phyloP scores from a whole-genome alignment of 192 early-diverging fungal species.

The Umbelopsis vinacea region DNA sequence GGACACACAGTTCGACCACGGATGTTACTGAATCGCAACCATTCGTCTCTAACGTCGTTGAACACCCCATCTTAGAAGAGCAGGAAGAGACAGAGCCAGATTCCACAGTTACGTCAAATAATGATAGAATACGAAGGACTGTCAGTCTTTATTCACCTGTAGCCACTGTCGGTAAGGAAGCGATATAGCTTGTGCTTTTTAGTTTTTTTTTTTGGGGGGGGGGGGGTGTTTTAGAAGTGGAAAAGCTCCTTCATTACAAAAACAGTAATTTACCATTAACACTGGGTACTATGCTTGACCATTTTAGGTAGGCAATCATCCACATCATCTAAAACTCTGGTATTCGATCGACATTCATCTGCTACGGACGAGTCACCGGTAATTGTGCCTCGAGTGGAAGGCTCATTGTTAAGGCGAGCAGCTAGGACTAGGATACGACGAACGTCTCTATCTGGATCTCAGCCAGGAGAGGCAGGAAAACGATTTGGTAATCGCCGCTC shows the following conservation, averaged over 20 bases:
- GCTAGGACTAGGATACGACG: constrained; percentile 9
- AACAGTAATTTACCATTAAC: not conserved
- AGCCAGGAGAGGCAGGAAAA: not conserved
- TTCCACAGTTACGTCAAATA: not conserved
- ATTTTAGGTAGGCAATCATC: constrained; percentile 20
- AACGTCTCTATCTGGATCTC: not conserved
- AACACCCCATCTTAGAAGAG: not conserved
- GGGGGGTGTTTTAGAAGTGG: no score
- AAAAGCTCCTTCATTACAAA: not conserved
- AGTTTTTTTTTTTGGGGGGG: not conserved
- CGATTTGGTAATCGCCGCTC: not conserved
- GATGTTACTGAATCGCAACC: not conserved
- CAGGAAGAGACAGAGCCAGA: not conserved
- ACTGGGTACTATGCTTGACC: not conserved
- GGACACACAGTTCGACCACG: not conserved
- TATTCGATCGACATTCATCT: constrained; percentile 24
- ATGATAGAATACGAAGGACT: not conserved
- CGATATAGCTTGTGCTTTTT: not conserved
- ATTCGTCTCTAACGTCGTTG: not conserved
- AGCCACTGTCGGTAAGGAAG: not conserved
- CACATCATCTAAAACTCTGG: constrained; percentile 3
- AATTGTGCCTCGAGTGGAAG: constrained; percentile 8
- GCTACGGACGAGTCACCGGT: constrained; percentile 17
- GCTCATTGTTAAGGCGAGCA: constrained; percentile 23
- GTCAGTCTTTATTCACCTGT: not conserved